Evolutionary conservation across 129 eudicot genomes (phyloP), one percentile per base, ranked within the genome.

Genomic region (Lactuca saligna): DNA sequence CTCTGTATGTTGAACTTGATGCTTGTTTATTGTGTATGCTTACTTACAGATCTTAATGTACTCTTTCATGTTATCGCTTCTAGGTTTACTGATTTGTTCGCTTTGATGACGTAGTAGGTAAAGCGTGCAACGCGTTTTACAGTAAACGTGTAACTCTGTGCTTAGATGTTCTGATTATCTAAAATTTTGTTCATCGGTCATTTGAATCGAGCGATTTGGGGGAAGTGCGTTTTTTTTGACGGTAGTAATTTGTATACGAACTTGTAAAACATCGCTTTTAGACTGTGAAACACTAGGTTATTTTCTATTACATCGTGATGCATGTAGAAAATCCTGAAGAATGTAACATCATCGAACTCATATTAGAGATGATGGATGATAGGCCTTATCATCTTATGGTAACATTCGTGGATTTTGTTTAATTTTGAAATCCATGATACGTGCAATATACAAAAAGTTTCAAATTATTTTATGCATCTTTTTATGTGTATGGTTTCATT

Each of bases 31-130:
- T 17, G 54, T 56, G 0, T 39, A 16, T 56, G 74, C 41, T 53
- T 63, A 38, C 50, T 66, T 66, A 31, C 54, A 46, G 79, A 74
- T 74, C 72, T 66, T 39, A 63, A 4, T 63, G 34, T 54, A 38
- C 33, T 25, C 8, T 17, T 5, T 65, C 31, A 31, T 55, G 49
- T 8, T 64, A 29, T 64, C 39, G 34, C 25, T 55, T 64, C 17
- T 72, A 13, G 17, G 50, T 41, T 46, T 65, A 72, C 55, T 37
- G 69, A 72, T 25, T 41, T 57, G n/a, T 46, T 46, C 51, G 51
- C 15, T 9, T 29, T 56, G 7, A 17, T 17, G 46, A 5, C 4
- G 33, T 70, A 59, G 38, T 70, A 58, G 67, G n/a, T 20, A 35
- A 70, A 15, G 29, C 54, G 48, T 9, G 13, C 44, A 50, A 16